These are phyloP conservation scores for Peronospora tabacina DNA, from an alignment of 352 stramenopile genomes.

Conservation along the genomic window DNA sequence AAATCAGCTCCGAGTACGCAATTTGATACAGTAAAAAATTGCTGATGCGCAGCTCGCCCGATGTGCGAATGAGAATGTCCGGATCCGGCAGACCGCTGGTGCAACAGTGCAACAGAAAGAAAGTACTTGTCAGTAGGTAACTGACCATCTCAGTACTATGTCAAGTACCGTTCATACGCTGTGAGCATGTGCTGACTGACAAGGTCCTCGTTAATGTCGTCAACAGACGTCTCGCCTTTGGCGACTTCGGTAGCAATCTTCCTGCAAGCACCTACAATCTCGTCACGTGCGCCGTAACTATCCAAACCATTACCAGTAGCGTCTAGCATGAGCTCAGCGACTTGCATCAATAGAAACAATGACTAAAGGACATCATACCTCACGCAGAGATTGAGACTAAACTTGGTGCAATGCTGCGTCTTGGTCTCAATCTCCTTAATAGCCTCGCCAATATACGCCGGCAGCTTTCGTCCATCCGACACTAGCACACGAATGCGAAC, in stretches of 20 bases:
- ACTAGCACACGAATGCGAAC: conserved; percentile 89
- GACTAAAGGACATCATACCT: conserved; percentile 29
- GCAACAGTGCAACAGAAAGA: conserved; percentile 11
- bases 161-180: conserved; percentile 43
- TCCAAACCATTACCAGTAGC: conserved; percentile 26
- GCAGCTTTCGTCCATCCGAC: conserved; percentile 65
- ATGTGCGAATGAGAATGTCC: conserved; percentile 93
- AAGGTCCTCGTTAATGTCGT: conserved; percentile 75
- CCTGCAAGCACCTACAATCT: conserved; percentile 91
- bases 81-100: conserved; percentile 81
- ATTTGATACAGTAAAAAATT: conserved; percentile 96
- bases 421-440: conserved; percentile 83
- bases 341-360: not conserved
- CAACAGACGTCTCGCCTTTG: conserved; percentile 42
- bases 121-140: not conserved
- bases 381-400: conserved; percentile 81
- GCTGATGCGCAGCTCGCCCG: conserved; percentile 90
- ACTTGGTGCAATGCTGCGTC: conserved; percentile 77
- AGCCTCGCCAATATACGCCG: conserved; percentile 50
- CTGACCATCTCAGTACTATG: not conserved
- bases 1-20: conserved; percentile 93
- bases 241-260: conserved; percentile 83
- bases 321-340: conserved; percentile 2
- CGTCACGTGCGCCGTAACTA: conserved; percentile 93
- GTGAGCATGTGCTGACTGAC: conserved; percentile 74